Base-by-base conservation (phyloP, 495 filamentous ascomycete species). In the Talaromyces wortmannii region DNA sequence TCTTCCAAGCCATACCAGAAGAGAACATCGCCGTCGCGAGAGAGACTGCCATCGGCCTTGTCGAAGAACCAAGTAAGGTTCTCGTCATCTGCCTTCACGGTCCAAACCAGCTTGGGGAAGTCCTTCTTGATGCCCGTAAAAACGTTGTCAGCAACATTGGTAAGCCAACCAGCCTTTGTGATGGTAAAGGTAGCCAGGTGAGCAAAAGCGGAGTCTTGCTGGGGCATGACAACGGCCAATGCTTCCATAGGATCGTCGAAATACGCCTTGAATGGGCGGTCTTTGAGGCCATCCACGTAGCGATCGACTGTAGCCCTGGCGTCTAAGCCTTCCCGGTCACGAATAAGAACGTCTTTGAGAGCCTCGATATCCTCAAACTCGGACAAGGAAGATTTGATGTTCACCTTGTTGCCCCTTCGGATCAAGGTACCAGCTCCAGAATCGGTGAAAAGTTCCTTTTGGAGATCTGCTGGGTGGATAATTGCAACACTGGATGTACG, bases 1-100 rank as follows among this genome's bases (percentile, higher is more conserved):
- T 79, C 84, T 61, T 92, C 89, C 53, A 94, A 83, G 33, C 94
- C 94, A 64, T 94, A 96, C 90, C 94, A 98, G 78, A 97, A 97
- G 67, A 97, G 85, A 36, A 97, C 90, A 62, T 95, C 85, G 52
- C 90, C 90, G 50, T 89, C 82, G 32, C 84, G 81, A 46, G 87
- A 88, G 56, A 97, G 76, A 70, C 89, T 95, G 48, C 95, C 95
- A 57, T 96, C 90, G 7, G 94, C 88, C 78, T 96, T 96, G 73
- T 96, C 92, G 59, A 95, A 96, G 77, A 97, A 97, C 94, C 94
- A 98, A 30, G 89, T 91, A 62, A 98, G 78, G 68, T 97, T 97
- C 79, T 97, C 95, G 59, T 98, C 94, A 57, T 94, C 89, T 61
- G 91, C 87, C 74, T 90, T 91, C 44, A 97, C 94, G n/a, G 91